Evolutionary conservation across 108 stramenopile genomes (phyloP), one percentile per base, ranked within the genome.

Genomic region (Mayamaea pseudoterrestris): DNA sequence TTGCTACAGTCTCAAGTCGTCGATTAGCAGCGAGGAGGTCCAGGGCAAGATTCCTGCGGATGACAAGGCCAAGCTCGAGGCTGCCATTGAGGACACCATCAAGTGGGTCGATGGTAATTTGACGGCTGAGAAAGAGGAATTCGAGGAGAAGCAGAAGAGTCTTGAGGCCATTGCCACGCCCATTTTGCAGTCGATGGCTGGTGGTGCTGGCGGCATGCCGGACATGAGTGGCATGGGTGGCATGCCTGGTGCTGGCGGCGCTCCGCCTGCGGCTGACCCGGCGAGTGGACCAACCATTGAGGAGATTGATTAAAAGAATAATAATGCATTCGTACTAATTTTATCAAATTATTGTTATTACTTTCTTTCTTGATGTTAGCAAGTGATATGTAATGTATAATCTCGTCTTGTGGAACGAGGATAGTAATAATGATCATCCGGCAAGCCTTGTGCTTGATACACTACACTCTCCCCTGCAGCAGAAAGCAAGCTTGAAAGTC

Each of bases 91-190:
- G n/a, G 92, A 95, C 45, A 72, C 93, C 27, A 83, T 83, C 61
- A 58, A 63, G 47, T 98, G 97, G 97, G 55, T 98, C 26, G 97
- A 96, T 51, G 54, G 57, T 46, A 94, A 98, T 66, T 86, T 82
- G 43, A 44, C 69, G 44, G 95, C 95, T 40, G 94, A 97, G 73
- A 95, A 97, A 73, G 95, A 93, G 57, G 97, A 96, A 73, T 98
- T 61, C 54, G 94, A 96, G 52, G 94, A 90, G 66, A 96, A 98
- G 84, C 93, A 93, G 67, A 98, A 96, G 90, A 76, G 68, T 28
- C 73, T 98, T 18, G 95, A 98, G 69, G 80, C 47, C 7, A 57
- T 95, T 44, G 93, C 86, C 29, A 83, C 80, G 69, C 97, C 97
- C 48, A 94, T 98, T 44, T 66, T 96, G 30, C 76, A 90, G 69